Evolutionary conservation across 2,329 filamentous ascomycete species (phyloP).

Genomic region (Chaetothyriales sp.): DNA sequence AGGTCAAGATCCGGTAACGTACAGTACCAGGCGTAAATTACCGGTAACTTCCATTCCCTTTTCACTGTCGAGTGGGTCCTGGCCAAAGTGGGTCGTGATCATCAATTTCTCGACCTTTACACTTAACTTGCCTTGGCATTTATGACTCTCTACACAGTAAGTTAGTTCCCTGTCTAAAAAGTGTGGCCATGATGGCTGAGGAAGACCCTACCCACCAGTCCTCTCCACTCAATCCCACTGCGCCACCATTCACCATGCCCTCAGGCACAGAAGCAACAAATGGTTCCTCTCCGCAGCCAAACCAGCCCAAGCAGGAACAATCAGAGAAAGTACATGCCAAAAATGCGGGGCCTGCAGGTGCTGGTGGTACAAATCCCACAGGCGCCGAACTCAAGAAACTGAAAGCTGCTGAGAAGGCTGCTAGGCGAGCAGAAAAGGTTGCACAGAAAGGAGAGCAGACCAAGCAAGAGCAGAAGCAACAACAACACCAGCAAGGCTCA

Average conservation of each 20-base stretch:
- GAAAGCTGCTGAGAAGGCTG: slow-evolving; percentile 82
- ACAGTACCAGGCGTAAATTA: too few species aligned
- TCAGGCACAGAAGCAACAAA: slow-evolving; percentile 3
- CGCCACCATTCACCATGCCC: slow-evolving; percentile 13
- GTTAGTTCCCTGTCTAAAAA: too few species aligned
- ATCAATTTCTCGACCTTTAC: too few species aligned
- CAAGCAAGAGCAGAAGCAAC: slow-evolving; percentile 9
- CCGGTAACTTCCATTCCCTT: too few species aligned
- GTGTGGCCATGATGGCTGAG: slow-evolving; percentile 1
- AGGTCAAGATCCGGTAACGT: too few species aligned
- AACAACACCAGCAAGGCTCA: slow-evolving; percentile 12
- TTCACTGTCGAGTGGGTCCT: too few species aligned
- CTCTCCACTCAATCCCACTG: slow-evolving; percentile 10
- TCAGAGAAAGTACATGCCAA: slow-evolving; percentile 7
- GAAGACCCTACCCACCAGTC: neutral
- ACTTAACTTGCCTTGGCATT: too few species aligned
- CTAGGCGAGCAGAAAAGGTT: slow-evolving; percentile 55
- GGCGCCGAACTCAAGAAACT: slow-evolving; percentile 70
- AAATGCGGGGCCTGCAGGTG: slow-evolving; percentile 16
- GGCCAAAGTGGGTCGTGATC: too few species aligned
- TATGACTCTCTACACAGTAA: too few species aligned
- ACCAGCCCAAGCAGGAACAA: slow-evolving; percentile 5
- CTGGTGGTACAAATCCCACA: slow-evolving; percentile 25
- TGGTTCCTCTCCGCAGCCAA: slow-evolving; percentile 2
- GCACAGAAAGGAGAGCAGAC: slow-evolving; percentile 32